Evolutionary conservation across 352 stramenopile genomes (phyloP), one percentile per base, ranked within the genome.

Genomic region (Globisporangium okanoganense): DNA sequence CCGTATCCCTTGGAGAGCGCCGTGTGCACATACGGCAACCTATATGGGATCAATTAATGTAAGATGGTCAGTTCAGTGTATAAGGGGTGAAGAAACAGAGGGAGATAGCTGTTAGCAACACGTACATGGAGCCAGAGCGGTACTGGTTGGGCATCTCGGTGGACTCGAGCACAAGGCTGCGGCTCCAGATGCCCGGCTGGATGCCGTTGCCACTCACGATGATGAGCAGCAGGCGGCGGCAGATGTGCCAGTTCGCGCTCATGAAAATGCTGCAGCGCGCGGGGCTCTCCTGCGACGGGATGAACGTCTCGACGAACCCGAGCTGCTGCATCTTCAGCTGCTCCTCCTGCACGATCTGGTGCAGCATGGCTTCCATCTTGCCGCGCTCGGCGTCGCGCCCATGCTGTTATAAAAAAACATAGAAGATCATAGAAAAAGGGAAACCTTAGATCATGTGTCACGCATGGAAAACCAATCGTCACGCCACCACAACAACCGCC

Each of bases 321-420:
- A 94, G 60, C 49, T 90, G 80, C 58, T 85, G 66, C 85, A 94
- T 94, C 66, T 94, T 92, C 48, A 82, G 68, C 76, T 94, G 85
- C 62, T 94, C 85, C 54, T 94, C 82, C 35, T 85, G 76, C 63
- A 94, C 85, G 66, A 94, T 94, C 72, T 90, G 82, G 58, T 86
- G 79, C 68, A 94, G 62, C n/a, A 87, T 74, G 56, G 75, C 70
- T 69, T 94, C 85, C 85, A 94, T 94, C 61, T 78, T 82, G 48
- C 72, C 73, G 35, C 76, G 78, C 48, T 81, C 75, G 61, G 66
- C 67, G 64, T 74, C 65, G 20, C 41, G 58, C 31, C 48, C 35
- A 31, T 62, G 56, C 48, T 62, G 24, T 31, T 14, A 18, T 18
- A n/a, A 29, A 31, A 2, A 50, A 50, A 38, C 18, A 49, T 22